phyloP scores from a whole-genome alignment of 257 asterid genomes.

The Solanum boliviense region DNA sequence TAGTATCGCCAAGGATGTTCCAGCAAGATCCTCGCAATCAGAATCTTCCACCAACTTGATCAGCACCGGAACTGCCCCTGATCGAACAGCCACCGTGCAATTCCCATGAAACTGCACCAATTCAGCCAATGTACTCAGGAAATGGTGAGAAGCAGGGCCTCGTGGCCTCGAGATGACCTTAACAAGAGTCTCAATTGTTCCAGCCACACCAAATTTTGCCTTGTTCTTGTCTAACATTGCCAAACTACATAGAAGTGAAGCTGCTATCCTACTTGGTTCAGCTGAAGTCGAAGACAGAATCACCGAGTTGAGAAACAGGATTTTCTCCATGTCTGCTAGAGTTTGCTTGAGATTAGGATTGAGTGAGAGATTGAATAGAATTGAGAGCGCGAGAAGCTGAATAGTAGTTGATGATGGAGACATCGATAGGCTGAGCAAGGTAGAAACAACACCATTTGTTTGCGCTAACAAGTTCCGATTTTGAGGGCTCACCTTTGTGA shows the following conservation, averaged over 20 bases:
- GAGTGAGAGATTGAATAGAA: constrained; percentile 62
- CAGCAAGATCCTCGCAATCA: constrained; percentile 47
- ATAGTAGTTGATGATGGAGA: constrained; percentile 5
- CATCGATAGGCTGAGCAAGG: constrained; percentile 36
- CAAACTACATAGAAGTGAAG: constrained; percentile 66
- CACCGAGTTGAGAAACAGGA: constrained; percentile 30
- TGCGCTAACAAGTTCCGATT: constrained; percentile 56
- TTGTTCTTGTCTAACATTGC: constrained; percentile 79
- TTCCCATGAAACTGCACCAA: constrained; percentile 81
- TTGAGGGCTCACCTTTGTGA: constrained; percentile 66
- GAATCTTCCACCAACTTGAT: constrained; percentile 24
- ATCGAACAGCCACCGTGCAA: constrained; percentile 62
- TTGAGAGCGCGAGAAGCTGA: constrained; percentile 45
- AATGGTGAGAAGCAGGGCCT: constrained; percentile 44
- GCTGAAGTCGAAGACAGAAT: constrained; percentile 11
- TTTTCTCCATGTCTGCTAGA: constrained; percentile 45
- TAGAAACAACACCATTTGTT: constrained; percentile 35
- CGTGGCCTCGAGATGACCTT: constrained; percentile 31
- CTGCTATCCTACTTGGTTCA: constrained; percentile 43
- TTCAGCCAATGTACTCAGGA: constrained; percentile 63
- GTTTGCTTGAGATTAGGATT: constrained; percentile 52
- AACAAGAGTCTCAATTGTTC: constrained; percentile 43
- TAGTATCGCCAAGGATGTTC: constrained; percentile 41
- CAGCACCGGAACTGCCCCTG: constrained; percentile 51
- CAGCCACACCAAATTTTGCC: constrained; percentile 72